phyloP scores from a whole-genome alignment of 2,329 filamentous ascomycete genomes.

The Aspergillus pseudotamarii region DNA sequence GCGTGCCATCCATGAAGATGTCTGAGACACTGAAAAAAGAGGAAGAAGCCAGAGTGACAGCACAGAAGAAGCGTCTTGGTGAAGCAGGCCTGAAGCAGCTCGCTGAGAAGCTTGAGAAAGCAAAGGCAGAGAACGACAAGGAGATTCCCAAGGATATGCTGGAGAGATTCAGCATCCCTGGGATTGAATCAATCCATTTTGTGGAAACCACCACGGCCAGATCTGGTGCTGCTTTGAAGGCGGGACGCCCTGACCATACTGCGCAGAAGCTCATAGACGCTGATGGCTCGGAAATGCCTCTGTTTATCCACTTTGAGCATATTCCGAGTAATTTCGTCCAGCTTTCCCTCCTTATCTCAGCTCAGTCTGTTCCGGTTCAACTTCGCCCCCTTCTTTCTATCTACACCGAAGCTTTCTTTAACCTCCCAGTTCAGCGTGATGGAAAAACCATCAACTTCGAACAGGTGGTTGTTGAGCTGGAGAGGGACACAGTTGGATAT shows the following conservation, averaged over 20 bases:
- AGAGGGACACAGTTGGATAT: slow-evolving; percentile 88
- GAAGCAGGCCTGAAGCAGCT: slow-evolving; percentile 77
- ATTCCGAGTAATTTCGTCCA: slow-evolving; percentile 92
- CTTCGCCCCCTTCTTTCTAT: slow-evolving; percentile 82
- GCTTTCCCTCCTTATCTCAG: slow-evolving; percentile 78
- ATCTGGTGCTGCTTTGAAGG: slow-evolving; percentile 72
- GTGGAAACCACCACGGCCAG: slow-evolving; percentile 85
- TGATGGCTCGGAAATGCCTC: slow-evolving; percentile 64
- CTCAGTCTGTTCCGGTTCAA: slow-evolving; percentile 73
- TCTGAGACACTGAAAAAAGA: slow-evolving; percentile 79
- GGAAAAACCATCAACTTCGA: slow-evolving; percentile 83
- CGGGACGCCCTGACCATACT: slow-evolving; percentile 68
- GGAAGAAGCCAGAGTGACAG: slow-evolving; percentile 76
- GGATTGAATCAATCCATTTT: slow-evolving; percentile 90
- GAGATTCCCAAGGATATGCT: slow-evolving; percentile 83
- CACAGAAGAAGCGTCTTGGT: slow-evolving; percentile 77
- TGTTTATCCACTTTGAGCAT: slow-evolving; percentile 97
- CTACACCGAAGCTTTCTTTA: slow-evolving; percentile 93
- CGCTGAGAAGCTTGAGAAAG: slow-evolving; percentile 73
- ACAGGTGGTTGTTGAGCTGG: slow-evolving; percentile 85
- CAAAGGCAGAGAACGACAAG: slow-evolving; percentile 85
- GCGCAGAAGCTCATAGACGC: slow-evolving; percentile 77
- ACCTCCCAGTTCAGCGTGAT: slow-evolving; percentile 77
- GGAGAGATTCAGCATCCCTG: slow-evolving; percentile 78
- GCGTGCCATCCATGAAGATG: slow-evolving; percentile 78